Conservation (phyloP, 768 basidiomycete genomes). For the Lactarius pseudohatsudake region DNA sequence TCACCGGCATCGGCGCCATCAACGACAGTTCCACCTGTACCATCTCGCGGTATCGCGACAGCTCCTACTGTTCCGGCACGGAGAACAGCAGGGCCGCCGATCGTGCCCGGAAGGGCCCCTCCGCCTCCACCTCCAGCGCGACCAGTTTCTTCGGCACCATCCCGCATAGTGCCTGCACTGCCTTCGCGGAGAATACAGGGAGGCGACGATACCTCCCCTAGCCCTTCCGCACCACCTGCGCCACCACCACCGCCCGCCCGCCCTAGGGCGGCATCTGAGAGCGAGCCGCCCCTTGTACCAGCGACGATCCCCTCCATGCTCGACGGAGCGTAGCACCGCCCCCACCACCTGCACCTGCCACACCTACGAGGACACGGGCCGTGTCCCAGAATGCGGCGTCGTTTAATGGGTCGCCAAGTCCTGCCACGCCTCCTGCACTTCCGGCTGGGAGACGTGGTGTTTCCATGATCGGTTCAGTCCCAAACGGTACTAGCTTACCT, state of each 20-base stretch:
- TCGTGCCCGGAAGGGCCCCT: conserved; percentile 20
- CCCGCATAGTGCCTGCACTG: conserved; percentile 18
- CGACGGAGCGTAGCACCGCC: conserved; percentile 31
- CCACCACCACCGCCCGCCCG: conserved; percentile 36
- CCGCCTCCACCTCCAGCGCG: conserved; percentile 27
- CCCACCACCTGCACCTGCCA: conserved; percentile 31
- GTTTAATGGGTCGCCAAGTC: not conserved
- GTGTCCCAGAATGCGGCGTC: conserved; percentile 25
- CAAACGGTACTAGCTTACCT: conserved; percentile 12
- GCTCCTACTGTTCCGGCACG: conserved; percentile 28
- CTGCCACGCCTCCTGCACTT: not conserved
- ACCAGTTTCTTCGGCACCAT: conserved; percentile 26
- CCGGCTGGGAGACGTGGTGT: conserved; percentile 14
- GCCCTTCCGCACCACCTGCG: conserved; percentile 10
- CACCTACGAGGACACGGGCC: conserved; percentile 22
- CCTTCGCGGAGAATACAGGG: conserved; percentile 15
- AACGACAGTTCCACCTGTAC: conserved; percentile 21
- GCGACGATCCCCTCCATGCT: conserved; percentile 17
- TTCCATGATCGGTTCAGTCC: not conserved
- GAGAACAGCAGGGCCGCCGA: conserved; percentile 18
- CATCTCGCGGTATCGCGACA: conserved; percentile 16
- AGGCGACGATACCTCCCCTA: conserved; percentile 4
- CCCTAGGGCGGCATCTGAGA: conserved; percentile 28
- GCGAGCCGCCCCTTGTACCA: conserved; percentile 3
- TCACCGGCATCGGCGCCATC: conserved; percentile 15